Base-by-base conservation (phyloP, 805 yeast species). In the Monosporozyma aerobia region DNA sequence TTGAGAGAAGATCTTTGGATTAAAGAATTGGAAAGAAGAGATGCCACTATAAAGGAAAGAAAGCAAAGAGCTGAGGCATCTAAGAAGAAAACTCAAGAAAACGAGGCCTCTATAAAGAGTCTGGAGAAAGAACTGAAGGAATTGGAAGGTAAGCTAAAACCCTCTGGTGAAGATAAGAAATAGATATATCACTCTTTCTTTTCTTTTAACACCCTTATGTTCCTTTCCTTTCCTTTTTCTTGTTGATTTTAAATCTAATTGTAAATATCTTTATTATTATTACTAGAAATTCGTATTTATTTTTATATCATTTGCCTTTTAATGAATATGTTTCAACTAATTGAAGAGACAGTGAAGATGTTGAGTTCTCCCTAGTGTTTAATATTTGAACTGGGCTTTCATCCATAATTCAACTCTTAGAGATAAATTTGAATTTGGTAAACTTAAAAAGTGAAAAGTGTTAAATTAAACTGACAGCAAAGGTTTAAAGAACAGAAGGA, bases 1-100 rank as follows among this genome's bases (percentile, higher is more conserved):
- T 71, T 80, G 64, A 83, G 97, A 74, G 96, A 90, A 65, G 75
- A 73, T 61, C 65, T 90, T 58, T 90, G 97, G 97, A 85, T 90
- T 56, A 88, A 86, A 64, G 95, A 86, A 63, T 76, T 90, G 62
- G 97, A 90, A 65, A 79, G 96, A 72, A 79, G 95, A 68, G 97
- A 90, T 66, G 77, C 69, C 13, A 85, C 82, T 53, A 80, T 83
- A 53, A 82, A 85, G 64, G 80, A 76, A 55, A 76, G 95, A 61
- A 82, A 79, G 68, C 68, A 74, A 58, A 77, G 90, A 61, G 87
- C 90, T 5, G 87, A 83, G 53, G 60, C 75, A 49, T 83, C 84
- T 1, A 77, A 79, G 64, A 57, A 57, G 55, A 72, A 74, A 58
- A 65, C 72, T 39, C 60, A 63, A 48, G 78, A 77, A 56, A 64